These are phyloP conservation scores for Cydonia oblonga DNA, from an alignment of 331 rosid genomes.

Conservation along the genomic window DNA sequence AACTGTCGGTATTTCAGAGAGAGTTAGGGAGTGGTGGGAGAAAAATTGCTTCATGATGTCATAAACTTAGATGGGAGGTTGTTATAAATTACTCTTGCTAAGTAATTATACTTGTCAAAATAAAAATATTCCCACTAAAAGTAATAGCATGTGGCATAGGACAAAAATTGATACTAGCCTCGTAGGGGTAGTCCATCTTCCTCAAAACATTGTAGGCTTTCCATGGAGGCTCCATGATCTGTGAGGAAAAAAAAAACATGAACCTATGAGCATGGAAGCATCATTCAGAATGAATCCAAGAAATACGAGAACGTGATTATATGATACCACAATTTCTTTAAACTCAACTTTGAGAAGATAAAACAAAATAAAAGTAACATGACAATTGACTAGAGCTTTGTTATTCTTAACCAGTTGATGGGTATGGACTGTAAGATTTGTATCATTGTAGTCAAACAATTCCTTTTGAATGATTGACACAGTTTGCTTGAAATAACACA, in stretches of 20 bases:
- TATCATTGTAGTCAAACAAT: background rate
- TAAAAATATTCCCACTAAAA: background rate
- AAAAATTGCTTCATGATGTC: background rate
- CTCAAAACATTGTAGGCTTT: conserved; percentile 65
- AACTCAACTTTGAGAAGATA: background rate
- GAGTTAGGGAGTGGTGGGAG: background rate
- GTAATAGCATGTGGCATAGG: background rate
- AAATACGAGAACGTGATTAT: background rate
- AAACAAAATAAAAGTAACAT: background rate
- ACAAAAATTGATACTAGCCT: conserved; percentile 35
- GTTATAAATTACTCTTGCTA: background rate
- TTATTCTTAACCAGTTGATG: background rate
- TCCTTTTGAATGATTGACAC: background rate
- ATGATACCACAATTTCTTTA: background rate
- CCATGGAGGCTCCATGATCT: conserved; percentile 99
- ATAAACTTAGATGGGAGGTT: background rate
- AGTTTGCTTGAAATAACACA: background rate
- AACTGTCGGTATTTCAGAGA: background rate
- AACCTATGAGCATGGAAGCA: background rate
- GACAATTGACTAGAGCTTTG: background rate
- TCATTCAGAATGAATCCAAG: conserved; percentile 2
- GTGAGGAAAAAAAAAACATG: conserved; percentile 17
- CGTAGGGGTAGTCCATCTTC: conserved; percentile 89
- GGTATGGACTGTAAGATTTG: background rate
- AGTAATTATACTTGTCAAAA: background rate